Evolutionary conservation across 176 grass and related monocot genomes (phyloP).

Genomic region (Oryza brachyantha): DNA sequence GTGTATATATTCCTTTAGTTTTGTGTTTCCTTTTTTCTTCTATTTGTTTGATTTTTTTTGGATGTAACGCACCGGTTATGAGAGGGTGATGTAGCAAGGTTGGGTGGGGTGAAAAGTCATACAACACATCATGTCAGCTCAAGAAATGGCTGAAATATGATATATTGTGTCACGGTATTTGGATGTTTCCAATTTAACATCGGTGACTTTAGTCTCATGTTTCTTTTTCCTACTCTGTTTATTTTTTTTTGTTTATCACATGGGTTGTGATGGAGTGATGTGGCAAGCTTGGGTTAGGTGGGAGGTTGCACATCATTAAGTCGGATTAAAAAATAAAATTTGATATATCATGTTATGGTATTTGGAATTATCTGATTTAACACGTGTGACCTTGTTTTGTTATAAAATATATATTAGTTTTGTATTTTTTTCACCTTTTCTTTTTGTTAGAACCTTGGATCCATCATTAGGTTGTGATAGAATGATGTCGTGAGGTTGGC

Average conservation of each 20-base stretch:
- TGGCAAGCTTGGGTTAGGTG: background rate
- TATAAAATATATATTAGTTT: no score
- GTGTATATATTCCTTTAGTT: no score
- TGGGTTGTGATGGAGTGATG: background rate
- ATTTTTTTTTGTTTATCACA: background rate
- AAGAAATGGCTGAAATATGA: background rate
- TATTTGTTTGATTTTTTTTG: background rate
- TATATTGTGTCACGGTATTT: background rate
- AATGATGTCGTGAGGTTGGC: no score
- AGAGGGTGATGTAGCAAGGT: constrained; percentile 18
- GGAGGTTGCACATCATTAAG: background rate
- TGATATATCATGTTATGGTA: background rate
- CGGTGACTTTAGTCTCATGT: background rate
- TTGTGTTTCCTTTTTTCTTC: no score
- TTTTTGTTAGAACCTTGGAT: no score
- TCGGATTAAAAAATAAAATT: no score
- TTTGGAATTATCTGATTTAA: background rate
- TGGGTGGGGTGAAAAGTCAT: constrained; percentile 1
- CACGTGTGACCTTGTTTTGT: background rate
- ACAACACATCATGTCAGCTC: background rate
- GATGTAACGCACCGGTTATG: background rate
- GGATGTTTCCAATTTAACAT: background rate
- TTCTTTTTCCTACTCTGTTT: background rate
- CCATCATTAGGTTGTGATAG: no score
- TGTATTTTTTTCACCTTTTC: no score